These are phyloP conservation scores for Quambalaria eucalypti DNA, from an alignment of 1,284 basidiomycete genomes.

Conservation along the genomic window DNA sequence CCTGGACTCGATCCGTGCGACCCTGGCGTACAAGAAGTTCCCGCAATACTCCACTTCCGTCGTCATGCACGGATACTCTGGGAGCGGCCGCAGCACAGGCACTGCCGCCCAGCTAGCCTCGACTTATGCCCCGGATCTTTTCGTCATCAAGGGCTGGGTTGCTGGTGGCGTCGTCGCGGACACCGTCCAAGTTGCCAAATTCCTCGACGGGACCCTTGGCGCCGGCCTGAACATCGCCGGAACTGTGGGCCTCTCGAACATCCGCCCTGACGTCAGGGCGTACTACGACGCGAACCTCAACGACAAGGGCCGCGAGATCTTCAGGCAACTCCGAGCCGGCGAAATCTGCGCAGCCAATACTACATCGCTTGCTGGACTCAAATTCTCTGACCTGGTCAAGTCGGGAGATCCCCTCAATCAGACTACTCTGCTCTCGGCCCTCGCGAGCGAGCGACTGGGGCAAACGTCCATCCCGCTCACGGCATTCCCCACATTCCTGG, in stretches of 20 bases:
- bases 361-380: too few relatives aligned
- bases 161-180: constrained; percentile 34
- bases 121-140: constrained; percentile 10
- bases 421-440: too few relatives aligned
- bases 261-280: constrained; percentile 21
- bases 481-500: too few relatives aligned
- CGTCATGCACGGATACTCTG: constrained; percentile 9
- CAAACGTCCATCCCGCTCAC: too few relatives aligned
- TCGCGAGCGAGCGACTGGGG: too few relatives aligned
- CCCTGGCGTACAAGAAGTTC: background rate
- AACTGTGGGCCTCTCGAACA: constrained; percentile 15
- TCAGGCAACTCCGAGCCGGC: too few relatives aligned
- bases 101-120: constrained; percentile 5
- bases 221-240: constrained; percentile 31
- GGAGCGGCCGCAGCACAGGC: constrained; percentile 7
- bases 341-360: too few relatives aligned
- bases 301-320: too few relatives aligned
- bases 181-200: constrained; percentile 12
- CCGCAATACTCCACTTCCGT: too few relatives aligned
- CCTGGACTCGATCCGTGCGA: constrained; percentile 4
- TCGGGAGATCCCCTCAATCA: too few relatives aligned
- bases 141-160: constrained; percentile 7
- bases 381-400: too few relatives aligned
- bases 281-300: too few relatives aligned
- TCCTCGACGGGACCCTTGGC: constrained; percentile 17